phyloP scores from a whole-genome alignment of 2,329 filamentous ascomycete species.

The Colletotrichum orchidophilum region DNA sequence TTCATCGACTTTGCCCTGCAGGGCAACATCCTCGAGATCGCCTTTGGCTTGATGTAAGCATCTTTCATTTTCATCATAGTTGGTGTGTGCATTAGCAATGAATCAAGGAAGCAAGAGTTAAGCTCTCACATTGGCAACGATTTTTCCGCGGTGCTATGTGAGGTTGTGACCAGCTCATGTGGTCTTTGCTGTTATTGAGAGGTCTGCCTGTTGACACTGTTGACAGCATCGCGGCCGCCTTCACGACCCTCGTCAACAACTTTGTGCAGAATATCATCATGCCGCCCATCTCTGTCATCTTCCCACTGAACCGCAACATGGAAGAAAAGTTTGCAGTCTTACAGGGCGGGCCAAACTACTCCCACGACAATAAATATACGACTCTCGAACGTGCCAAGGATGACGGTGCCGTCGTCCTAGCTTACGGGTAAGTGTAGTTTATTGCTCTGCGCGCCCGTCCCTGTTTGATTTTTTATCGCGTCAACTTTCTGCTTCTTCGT shows the following conservation, averaged over 20 bases:
- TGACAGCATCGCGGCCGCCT: conserved; percentile 73
- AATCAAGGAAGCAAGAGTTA: not conserved
- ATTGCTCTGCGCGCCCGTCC: too few species aligned
- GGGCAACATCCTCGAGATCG: conserved; percentile 80
- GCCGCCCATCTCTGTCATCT: conserved; percentile 73
- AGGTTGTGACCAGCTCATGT: not conserved
- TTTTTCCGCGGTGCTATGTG: not conserved
- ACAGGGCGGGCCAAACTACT: conserved; percentile 63
- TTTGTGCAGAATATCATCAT: conserved; percentile 77
- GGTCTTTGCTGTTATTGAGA: not conserved
- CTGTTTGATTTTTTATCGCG: too few species aligned
- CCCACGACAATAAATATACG: conserved; percentile 68
- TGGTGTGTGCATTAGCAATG: too few species aligned
- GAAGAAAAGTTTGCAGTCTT: conserved; percentile 79
- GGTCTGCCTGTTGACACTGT: not conserved
- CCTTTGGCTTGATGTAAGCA: conserved; percentile 76
- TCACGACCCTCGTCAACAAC: conserved; percentile 76
- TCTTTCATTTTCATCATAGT: too few species aligned
- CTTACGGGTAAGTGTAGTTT: conserved; percentile 71
- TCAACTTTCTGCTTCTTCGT: too few species aligned
- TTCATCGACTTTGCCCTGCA: conserved; percentile 79
- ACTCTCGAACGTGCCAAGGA: conserved; percentile 74
- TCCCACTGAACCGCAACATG: conserved; percentile 76
- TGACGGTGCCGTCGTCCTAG: conserved; percentile 77
- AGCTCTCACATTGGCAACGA: not conserved